Evolutionary conservation across 2,329 filamentous ascomycete species (phyloP).

Genomic region (Ceratocystis variospora): DNA sequence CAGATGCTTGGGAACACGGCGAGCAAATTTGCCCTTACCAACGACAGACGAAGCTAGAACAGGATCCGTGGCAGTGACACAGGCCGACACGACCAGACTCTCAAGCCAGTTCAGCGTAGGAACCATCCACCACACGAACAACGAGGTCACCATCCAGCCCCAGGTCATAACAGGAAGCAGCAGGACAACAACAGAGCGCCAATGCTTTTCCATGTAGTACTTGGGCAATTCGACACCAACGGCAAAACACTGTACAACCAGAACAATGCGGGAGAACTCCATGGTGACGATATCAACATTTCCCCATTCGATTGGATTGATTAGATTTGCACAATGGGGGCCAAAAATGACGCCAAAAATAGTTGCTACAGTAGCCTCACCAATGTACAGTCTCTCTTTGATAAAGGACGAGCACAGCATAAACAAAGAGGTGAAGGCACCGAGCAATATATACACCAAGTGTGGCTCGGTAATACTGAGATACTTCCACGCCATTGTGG

Average conservation of each 20-base stretch:
- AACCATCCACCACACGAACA: constrained; percentile 90
- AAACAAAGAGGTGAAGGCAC: constrained; percentile 93
- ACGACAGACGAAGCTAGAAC: constrained; percentile 95
- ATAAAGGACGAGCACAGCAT: constrained; percentile 97
- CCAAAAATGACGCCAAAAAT: constrained; percentile 81
- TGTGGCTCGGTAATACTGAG: constrained; percentile 84
- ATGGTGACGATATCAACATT: constrained; percentile 76
- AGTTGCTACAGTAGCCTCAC: constrained; percentile 89
- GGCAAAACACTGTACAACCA: constrained; percentile 86
- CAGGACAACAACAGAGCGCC: constrained; percentile 78
- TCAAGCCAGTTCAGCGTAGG: constrained; percentile 74
- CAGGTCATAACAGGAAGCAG: constrained; percentile 94
- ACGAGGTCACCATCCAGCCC: constrained; percentile 82
- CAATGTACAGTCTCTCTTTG: constrained; percentile 97
- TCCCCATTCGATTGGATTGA: constrained; percentile 64
- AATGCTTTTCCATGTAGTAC: constrained; percentile 96
- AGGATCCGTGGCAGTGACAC: constrained; percentile 92
- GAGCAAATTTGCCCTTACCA: constrained; percentile 96
- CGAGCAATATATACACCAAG: constrained; percentile 95
- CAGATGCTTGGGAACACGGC: constrained; percentile 92
- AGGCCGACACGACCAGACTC: constrained; percentile 73
- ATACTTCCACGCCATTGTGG: constrained; percentile 61
- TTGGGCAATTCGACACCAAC: constrained; percentile 82
- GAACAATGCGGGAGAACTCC: constrained; percentile 77
- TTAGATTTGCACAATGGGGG: constrained; percentile 67